Conservation (phyloP, 1,284 basidiomycete species). For the Apiotrichum laibachii region DNA sequence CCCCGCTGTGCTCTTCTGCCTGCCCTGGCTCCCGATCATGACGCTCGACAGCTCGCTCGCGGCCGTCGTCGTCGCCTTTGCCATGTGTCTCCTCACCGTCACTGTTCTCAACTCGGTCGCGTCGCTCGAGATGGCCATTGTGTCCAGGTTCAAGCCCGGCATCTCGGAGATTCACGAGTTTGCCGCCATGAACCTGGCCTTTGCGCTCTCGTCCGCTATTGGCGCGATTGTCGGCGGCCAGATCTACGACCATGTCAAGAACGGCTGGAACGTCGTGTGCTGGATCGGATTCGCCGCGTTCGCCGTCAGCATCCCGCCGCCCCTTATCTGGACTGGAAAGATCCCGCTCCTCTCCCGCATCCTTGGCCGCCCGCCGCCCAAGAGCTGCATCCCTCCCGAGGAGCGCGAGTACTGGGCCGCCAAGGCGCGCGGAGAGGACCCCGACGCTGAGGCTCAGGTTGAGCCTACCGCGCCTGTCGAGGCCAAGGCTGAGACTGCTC, state of each 20-base stretch:
- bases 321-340: constrained; percentile 14
- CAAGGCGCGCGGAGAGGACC: constrained; percentile 2
- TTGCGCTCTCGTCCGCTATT: constrained; percentile 33
- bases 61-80: constrained; percentile 63
- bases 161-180: constrained; percentile 48
- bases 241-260: constrained; percentile 39
- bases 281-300: constrained; percentile 32
- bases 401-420: constrained; percentile 6
- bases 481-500: no score
- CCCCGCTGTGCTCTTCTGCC: constrained; percentile 56
- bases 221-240: constrained; percentile 45
- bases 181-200: constrained; percentile 45
- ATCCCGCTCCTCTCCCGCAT: constrained; percentile 15
- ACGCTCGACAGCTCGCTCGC: constrained; percentile 58
- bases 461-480: no score
- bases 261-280: constrained; percentile 40
- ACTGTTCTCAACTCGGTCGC: constrained; percentile 20
- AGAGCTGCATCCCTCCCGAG: constrained; percentile 6
- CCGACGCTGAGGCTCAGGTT: not conserved
- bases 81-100: constrained; percentile 51
- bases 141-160: constrained; percentile 19
- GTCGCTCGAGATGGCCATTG: constrained; percentile 20
- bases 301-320: constrained; percentile 6
- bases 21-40: constrained; percentile 68
- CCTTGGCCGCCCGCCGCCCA: constrained; percentile 5